These are phyloP conservation scores for Brasenia schreberi DNA, from an alignment of 164 flowering plant genomes.

Conservation along the genomic window DNA sequence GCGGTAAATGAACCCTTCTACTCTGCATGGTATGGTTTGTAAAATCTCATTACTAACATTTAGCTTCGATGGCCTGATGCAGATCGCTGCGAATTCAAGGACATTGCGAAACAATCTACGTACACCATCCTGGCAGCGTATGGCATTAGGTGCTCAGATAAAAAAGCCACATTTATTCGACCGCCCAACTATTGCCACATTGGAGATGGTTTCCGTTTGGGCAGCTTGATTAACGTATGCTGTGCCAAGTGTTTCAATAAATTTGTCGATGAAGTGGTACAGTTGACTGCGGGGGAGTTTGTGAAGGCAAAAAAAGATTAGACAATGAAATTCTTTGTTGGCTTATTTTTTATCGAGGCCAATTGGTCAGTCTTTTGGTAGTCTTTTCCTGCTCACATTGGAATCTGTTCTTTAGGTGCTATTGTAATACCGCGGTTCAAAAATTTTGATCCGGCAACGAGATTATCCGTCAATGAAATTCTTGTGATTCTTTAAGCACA, in stretches of 20 bases:
- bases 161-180: slow-evolving; percentile 21
- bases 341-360: background rate
- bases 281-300: background rate
- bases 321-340: background rate
- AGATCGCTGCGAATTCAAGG: slow-evolving; percentile 30
- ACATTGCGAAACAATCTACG: slow-evolving; percentile 33
- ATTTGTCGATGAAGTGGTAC: background rate
- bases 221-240: background rate
- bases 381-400: background rate
- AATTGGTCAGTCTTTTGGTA: background rate
- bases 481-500: too few species aligned
- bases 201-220: background rate
- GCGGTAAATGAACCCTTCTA: too few species aligned
- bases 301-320: background rate
- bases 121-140: slow-evolving; percentile 56
- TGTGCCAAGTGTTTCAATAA: background rate
- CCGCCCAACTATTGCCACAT: slow-evolving; percentile 10
- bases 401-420: background rate
- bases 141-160: slow-evolving; percentile 29
- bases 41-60: too few species aligned
- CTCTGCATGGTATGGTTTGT: too few species aligned
- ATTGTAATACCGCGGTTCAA: background rate
- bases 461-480: background rate
- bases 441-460: background rate
- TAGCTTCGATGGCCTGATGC: slow-evolving; percentile 3